A percentile compares a stretch with the other conserved stretches of the same genome.
These are phyloP conservation scores for Globisporangium cystogenes DNA, from an alignment of 352 stramenopile genomes.

Conservation along the genomic window DNA sequence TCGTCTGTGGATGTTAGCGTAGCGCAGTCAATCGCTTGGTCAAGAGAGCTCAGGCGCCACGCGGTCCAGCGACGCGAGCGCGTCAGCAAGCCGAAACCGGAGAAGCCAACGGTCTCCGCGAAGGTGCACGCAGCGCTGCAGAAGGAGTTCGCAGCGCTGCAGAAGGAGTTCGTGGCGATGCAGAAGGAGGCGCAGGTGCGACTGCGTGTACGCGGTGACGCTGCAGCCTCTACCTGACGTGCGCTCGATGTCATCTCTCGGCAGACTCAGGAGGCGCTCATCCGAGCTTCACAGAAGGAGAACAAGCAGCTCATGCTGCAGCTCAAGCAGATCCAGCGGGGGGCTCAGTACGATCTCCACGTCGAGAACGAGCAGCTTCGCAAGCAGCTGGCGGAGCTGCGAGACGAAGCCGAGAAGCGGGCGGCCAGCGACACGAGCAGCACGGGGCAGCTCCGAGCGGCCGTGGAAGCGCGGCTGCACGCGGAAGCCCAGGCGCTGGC, in stretches of 20 bases:
- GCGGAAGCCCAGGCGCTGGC: slow-evolving; percentile 47
- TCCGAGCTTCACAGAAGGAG: slow-evolving; percentile 75
- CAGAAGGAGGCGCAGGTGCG: slow-evolving; percentile 53
- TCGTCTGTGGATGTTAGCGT: neutral
- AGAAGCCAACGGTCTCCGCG: neutral
- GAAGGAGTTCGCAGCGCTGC: neutral
- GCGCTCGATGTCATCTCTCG: neutral
- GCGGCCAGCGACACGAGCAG: slow-evolving; percentile 17
- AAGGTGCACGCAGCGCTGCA: neutral
- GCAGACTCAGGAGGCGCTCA: slow-evolving; percentile 70
- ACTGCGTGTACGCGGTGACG: neutral
- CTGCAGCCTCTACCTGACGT: no score
- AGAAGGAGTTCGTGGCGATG: slow-evolving; percentile 18
- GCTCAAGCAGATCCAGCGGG: slow-evolving; percentile 54
- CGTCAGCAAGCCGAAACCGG: neutral
- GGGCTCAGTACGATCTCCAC: slow-evolving; percentile 66
- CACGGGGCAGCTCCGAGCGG: slow-evolving; percentile 39
- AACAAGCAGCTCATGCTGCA: slow-evolving; percentile 83
- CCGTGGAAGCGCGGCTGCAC: slow-evolving; percentile 56
- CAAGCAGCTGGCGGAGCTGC: slow-evolving; percentile 35
- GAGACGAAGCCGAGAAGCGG: slow-evolving; percentile 20
- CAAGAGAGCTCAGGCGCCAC: neutral
- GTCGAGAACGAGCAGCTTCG: slow-evolving; percentile 66
- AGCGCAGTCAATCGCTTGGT: neutral
- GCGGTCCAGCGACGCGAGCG: neutral